phyloP scores from a whole-genome alignment of 768 basidiomycete species.

The Amanita exitialis region DNA sequence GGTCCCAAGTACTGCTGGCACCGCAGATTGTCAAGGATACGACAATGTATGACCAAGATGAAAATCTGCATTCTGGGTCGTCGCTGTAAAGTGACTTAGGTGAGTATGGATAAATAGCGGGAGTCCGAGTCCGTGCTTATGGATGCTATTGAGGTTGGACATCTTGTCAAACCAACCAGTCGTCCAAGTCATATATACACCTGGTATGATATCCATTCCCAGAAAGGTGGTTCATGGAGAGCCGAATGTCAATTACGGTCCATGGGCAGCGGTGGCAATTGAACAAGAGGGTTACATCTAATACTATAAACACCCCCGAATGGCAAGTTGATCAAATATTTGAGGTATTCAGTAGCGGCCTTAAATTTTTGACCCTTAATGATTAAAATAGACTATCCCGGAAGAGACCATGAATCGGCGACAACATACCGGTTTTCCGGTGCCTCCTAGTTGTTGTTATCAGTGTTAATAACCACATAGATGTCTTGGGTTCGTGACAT shows the following conservation, averaged over 20 bases:
- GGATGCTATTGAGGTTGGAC: conserved; percentile 25
- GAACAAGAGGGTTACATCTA: conserved; percentile 45
- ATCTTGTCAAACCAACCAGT: conserved; percentile 41
- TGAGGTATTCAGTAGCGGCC: conserved; percentile 14
- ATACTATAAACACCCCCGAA: conserved; percentile 46
- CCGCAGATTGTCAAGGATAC: conserved; percentile 34
- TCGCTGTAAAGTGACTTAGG: conserved; percentile 39
- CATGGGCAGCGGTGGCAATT: conserved; percentile 35
- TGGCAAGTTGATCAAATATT: conserved; percentile 45
- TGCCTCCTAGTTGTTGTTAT: not conserved
- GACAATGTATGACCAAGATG: conserved; percentile 34
- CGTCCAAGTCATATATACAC: conserved; percentile 40
- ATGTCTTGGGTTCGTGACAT: not conserved
- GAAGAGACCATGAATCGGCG: conserved; percentile 27
- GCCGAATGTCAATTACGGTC: conserved; percentile 27
- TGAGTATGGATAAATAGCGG: conserved; percentile 14
- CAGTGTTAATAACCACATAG: not conserved
- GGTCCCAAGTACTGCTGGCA: not conserved
- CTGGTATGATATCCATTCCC: conserved; percentile 33
- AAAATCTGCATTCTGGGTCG: conserved; percentile 18
- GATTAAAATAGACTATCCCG: conserved; percentile 26
- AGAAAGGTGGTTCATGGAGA: conserved; percentile 42
- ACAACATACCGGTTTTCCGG: conserved; percentile 39
- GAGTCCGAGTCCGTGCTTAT: not conserved
- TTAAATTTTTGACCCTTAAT: no score